Conservation (phyloP, 2,329 filamentous ascomycete species). For the Colletotrichum spinosum region DNA sequence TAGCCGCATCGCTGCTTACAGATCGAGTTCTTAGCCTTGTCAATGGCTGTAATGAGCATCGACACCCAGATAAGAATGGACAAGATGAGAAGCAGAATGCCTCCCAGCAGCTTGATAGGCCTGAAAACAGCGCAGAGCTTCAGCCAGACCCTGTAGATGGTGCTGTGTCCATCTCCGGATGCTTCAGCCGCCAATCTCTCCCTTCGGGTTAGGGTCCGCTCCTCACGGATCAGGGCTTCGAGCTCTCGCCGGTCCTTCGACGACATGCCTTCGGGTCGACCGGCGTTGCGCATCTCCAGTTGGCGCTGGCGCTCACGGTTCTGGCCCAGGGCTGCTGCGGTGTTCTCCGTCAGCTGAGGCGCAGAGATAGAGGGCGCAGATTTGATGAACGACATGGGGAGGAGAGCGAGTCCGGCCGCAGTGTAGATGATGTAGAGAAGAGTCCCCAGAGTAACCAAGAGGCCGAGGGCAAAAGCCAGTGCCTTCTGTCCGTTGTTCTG, state of each 20-base stretch:
- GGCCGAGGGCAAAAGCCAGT: slow-evolving; percentile 86
- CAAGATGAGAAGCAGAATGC: slow-evolving; percentile 80
- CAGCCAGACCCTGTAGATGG: slow-evolving; percentile 80
- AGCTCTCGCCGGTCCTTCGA: slow-evolving; percentile 90
- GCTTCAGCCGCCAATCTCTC: slow-evolving; percentile 89
- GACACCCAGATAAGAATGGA: slow-evolving; percentile 84
- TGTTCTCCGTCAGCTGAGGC: slow-evolving; percentile 80
- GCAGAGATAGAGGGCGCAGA: slow-evolving; percentile 88
- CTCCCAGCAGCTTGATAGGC: slow-evolving; percentile 88
- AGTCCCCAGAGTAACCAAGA: slow-evolving; percentile 89
- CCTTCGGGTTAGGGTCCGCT: slow-evolving; percentile 89
- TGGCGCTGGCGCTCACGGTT: slow-evolving; percentile 94
- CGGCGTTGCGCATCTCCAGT: slow-evolving; percentile 85
- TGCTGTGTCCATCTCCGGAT: slow-evolving; percentile 80
- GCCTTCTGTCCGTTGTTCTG: slow-evolving; percentile 94
- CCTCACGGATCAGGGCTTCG: slow-evolving; percentile 87
- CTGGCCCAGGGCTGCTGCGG: slow-evolving; percentile 82
- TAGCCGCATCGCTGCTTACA: slow-evolving; percentile 94
- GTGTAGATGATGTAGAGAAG: slow-evolving; percentile 91
- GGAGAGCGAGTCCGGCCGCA: slow-evolving; percentile 85
- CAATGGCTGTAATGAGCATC: slow-evolving; percentile 95
- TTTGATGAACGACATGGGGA: slow-evolving; percentile 93
- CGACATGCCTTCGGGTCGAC: slow-evolving; percentile 79
- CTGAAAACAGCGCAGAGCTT: slow-evolving; percentile 86
- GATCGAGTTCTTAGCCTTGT: slow-evolving; percentile 95